Conservation (phyloP, 139 green algal genomes). For the Tetradesmus obliquus region DNA sequence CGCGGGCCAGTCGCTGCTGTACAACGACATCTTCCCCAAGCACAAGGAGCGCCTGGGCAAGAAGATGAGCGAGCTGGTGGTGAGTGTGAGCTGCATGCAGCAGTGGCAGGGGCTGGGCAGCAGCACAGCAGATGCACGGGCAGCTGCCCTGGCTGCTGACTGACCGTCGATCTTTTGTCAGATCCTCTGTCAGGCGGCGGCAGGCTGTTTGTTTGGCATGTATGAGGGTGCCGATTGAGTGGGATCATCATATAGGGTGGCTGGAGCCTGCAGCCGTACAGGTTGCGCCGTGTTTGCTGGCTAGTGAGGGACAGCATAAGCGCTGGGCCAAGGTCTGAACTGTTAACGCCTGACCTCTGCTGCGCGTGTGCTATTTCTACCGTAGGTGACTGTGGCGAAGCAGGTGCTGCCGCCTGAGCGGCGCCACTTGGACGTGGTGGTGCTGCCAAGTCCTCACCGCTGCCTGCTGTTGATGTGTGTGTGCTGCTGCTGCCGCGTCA, state of each 20-base stretch:
- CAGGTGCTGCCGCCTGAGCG: conserved; percentile 80
- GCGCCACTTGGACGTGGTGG: conserved; percentile 91
- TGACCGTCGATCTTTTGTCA: not conserved
- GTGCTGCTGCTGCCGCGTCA: conserved; percentile 8
- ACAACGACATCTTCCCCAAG: conserved; percentile 99
- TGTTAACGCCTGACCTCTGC: not conserved
- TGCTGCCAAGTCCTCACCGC: not conserved
- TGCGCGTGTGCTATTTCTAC: not conserved
- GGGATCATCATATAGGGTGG: too few species aligned
- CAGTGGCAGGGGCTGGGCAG: not conserved
- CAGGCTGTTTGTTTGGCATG: not conserved
- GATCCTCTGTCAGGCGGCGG: not conserved
- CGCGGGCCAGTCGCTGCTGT: conserved; percentile 92
- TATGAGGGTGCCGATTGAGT: not conserved
- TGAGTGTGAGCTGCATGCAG: conserved; percentile 7
- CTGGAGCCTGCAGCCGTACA: too few species aligned
- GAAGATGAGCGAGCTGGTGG: conserved; percentile 78
- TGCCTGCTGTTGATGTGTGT: not conserved
- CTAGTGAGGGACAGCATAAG: too few species aligned
- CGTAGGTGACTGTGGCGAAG: conserved; percentile 84
- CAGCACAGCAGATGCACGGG: not conserved
- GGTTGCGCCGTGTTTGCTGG: too few species aligned
- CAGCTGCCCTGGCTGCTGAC: not conserved
- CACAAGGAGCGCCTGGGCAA: conserved; percentile 94
- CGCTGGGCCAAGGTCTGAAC: too few species aligned